Evolutionary conservation across 1,284 basidiomycete species (phyloP).

Genomic region (Anthracocystis walkeri): DNA sequence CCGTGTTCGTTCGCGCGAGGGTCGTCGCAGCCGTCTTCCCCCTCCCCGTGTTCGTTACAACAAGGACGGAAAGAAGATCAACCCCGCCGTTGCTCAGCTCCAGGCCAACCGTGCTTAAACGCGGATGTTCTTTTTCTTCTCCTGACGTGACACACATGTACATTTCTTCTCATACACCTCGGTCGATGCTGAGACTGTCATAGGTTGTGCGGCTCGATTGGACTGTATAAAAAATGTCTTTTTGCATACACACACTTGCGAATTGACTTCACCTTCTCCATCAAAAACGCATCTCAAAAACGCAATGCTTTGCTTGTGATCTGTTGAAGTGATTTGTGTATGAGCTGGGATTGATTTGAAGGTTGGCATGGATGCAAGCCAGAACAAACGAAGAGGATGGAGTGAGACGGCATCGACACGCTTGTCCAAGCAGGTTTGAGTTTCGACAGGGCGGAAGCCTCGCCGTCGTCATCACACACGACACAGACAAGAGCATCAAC

Average conservation of each 20-base stretch:
- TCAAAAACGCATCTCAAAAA: slow-evolving; percentile 10
- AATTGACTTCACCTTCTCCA: not conserved
- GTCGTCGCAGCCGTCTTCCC: slow-evolving; percentile 73
- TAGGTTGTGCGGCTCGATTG: not conserved
- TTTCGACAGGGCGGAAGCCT: no score
- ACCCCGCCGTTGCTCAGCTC: slow-evolving; percentile 63
- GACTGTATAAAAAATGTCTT: not conserved
- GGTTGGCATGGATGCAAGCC: no score
- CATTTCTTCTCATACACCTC: not conserved
- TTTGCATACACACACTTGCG: not conserved
- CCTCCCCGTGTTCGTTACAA: slow-evolving; percentile 92
- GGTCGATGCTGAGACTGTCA: slow-evolving; percentile 3
- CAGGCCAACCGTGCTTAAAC: slow-evolving; percentile 50
- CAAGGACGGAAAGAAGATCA: slow-evolving; percentile 88
- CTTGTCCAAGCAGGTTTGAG: no score
- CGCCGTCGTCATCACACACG: no score
- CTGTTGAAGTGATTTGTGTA: not conserved
- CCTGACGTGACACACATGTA: slow-evolving; percentile 24
- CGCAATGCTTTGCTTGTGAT: not conserved
- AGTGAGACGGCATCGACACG: no score
- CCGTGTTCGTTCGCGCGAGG: slow-evolving; percentile 67
- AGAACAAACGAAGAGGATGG: no score
- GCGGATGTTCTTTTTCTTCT: not conserved
- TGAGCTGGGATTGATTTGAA: not conserved
- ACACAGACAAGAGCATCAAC: no score